Base-by-base conservation (phyloP, 805 yeast genomes). In the Candida gorgasii region DNA sequence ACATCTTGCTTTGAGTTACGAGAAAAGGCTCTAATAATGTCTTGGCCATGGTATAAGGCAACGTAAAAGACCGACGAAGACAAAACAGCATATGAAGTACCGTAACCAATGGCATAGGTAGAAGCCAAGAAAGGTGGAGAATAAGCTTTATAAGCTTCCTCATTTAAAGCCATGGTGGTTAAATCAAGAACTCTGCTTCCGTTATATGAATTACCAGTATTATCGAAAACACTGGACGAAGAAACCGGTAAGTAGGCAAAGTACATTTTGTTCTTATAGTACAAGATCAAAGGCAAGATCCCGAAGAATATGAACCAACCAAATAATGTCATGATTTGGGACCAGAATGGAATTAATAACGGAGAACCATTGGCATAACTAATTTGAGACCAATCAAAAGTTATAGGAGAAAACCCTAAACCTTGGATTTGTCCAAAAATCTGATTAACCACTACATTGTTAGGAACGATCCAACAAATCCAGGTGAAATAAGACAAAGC, bases 401-500 rank as follows among this genome's bases (percentile, higher is more conserved):
- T 67, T 33, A 75, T 52, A 9, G 83, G 83, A 52, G 77, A 78
- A 34, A 78, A 45, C 8, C 82, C 84, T 20, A 79, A 46, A 11
- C 82, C 82, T 18, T 45, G 34, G 6, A 49, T 44, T 12, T 64
- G 54, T 18, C 85, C 84, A 9, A 80, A 73, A 13, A 79, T 57
- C 7, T 58, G 53, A 11, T 78, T 76, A 40, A 79, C 55, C 48
- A 70, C 68, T 44, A 70, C 62, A 54, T 76, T 78, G 29, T 68
- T 46, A n/a, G 82, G 84, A 3, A 61, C 58, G 33, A 79, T 79
- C 84, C 84, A 80, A 3, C 76, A 67, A 50, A 76, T 67, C 86
- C 86, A 80, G 51, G 70, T 69, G 59, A 74, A 74, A 2, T 61
- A 52, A 5, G 73, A 69, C 9, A 75, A 52, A 3, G 75, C 75